Conservation (phyloP, 2,329 filamentous ascomycete genomes). For the Rachicladosporium sp. region DNA sequence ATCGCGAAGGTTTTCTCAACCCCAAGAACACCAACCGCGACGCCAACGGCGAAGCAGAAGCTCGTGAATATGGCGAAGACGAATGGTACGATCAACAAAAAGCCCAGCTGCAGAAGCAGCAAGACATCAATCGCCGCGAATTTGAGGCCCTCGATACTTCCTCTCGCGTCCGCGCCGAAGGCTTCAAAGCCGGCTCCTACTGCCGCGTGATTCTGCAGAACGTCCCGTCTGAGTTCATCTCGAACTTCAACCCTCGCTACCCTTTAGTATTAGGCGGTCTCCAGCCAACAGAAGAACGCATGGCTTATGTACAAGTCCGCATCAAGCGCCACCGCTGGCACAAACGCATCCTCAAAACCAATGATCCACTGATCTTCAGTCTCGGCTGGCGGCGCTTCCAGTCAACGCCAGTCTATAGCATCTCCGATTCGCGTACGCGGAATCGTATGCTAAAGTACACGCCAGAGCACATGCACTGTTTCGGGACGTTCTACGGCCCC, state of each 20-base stretch:
- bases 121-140: conserved; percentile 91
- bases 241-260: conserved; percentile 65
- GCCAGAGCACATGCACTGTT: conserved; percentile 98
- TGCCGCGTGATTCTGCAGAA: conserved; percentile 80
- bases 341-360: conserved; percentile 97
- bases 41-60: conserved; percentile 50
- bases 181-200: conserved; percentile 84
- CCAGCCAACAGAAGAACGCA: conserved; percentile 84
- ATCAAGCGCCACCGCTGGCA: conserved; percentile 98
- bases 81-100: conserved; percentile 99
- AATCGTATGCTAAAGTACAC: conserved; percentile 99
- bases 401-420: conserved; percentile 82
- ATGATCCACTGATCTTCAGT: conserved; percentile 93
- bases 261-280: conserved; percentile 88
- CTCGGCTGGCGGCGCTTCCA: conserved; percentile 95
- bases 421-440: conserved; percentile 80
- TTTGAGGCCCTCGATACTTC: conserved; percentile 77
- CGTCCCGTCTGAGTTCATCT: conserved; percentile 82
- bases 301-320: conserved; percentile 86
- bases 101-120: conserved; percentile 83
- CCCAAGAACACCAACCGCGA: conserved; percentile 68
- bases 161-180: conserved; percentile 75
- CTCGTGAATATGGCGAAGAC: conserved; percentile 84
- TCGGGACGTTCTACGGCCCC: conserved; percentile 88
- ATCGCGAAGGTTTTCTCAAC: conserved; percentile 88